Base-by-base conservation (phyloP, 371 early-diverging fungal species). In the Mucor velutinosus region DNA sequence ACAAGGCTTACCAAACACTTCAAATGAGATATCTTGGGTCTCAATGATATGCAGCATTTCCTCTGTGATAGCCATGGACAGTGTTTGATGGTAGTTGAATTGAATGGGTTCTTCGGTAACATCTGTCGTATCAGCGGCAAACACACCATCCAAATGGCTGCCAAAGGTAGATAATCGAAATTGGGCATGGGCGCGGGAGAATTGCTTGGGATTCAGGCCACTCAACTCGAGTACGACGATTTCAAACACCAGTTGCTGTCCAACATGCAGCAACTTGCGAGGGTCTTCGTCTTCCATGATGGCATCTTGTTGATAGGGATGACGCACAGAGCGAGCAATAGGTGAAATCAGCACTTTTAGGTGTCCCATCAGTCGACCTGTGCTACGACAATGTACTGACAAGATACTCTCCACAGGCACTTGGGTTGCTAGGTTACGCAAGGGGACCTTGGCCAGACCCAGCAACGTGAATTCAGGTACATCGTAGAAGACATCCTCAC, bases 111-210 rank as follows among this genome's bases (percentile, higher is more conserved):
- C 55, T 7, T 59, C 17, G 7, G 23, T 29, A 25, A 61, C 56
- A 8, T 58, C 30, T 0, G 17, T 37, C 27, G 66, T 30, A 4
- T 73, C 66, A 5, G 73, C 62, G 17, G 70, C 69, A 63, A 69
- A 65, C 1, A 73, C 64, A 32, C 69, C 66, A 19, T 69, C 70
- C n/a, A 73, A 43, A 25, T 81, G 72, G n/a, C 67, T 74, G 17
- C 88, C 89, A 75, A 92, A 89, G 6, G 86, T 84, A 4, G 88
- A 87, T 1, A 90, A 60, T 62, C 91, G 85, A 74, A 94, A 90
- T 57, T 94, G 94, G 47, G 89, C 91, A 72, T 95, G 95, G 8
- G 93, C 87, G 55, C 88, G 87, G 15, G 89, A 87, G 69, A 85
- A 90, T 45, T 89, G 83, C 10, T 70, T 62, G 66, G 94, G 94